Conservation (phyloP, 2,329 filamentous ascomycete genomes). For the Aspergillus tanneri region DNA sequence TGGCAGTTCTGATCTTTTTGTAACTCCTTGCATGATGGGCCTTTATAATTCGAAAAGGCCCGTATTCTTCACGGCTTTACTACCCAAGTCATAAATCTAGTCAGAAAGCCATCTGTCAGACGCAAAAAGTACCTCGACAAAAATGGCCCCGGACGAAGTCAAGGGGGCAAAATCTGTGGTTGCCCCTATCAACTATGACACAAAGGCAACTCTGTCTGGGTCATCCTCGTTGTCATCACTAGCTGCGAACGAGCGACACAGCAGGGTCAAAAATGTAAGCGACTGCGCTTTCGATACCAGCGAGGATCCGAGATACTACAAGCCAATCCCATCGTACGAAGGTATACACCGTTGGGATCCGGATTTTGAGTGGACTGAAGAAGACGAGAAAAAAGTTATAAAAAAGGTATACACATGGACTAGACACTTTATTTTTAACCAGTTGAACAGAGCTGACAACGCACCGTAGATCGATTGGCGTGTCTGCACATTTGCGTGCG, state of each 20-base stretch:
- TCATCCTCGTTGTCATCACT: slow-evolving; percentile 17
- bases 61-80: not conserved
- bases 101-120: not conserved
- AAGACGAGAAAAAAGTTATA: slow-evolving; percentile 45
- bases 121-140: slow-evolving; percentile 3
- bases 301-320: slow-evolving; percentile 39
- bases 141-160: slow-evolving; percentile 18
- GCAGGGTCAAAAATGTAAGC: slow-evolving; percentile 7
- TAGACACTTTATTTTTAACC: not conserved
- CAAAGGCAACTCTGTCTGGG: slow-evolving; percentile 14
- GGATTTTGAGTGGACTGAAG: slow-evolving; percentile 44
- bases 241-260: slow-evolving; percentile 1
- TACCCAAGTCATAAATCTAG: too few relatives aligned
- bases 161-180: slow-evolving; percentile 9
- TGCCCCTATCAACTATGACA: slow-evolving; percentile 10
- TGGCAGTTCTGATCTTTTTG: not conserved
- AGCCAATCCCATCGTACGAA: slow-evolving; percentile 46
- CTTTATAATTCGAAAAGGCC: not conserved
- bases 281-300: slow-evolving; percentile 37
- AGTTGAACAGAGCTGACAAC: not conserved
- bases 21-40: not conserved
- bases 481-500: slow-evolving; percentile 47
- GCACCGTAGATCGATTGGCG: slow-evolving; percentile 42
- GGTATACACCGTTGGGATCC: slow-evolving; percentile 51
- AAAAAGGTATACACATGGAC: slow-evolving; percentile 32